phyloP scores from a whole-genome alignment of 2,329 filamentous ascomycete genomes.

The Botrytis pseudocinerea region DNA sequence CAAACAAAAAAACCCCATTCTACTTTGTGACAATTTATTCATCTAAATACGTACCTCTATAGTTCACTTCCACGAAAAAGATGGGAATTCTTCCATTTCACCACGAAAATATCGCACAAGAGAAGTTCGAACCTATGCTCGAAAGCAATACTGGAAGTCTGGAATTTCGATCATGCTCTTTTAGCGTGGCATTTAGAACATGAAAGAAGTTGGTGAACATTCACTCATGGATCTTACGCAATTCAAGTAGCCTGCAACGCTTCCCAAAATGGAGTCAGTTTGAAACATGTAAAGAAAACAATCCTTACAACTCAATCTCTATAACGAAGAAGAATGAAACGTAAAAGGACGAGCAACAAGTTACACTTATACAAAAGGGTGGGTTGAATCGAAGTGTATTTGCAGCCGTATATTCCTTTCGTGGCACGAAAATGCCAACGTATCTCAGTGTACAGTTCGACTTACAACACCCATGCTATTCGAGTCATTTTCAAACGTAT shows the following conservation, averaged over 20 bases:
- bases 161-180: too few relatives aligned
- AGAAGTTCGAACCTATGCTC: rapidly evolving
- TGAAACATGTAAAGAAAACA: background rate
- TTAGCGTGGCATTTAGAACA: too few relatives aligned
- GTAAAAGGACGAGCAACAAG: too few relatives aligned
- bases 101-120: background rate
- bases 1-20: background rate
- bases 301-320: background rate
- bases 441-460: rapidly evolving
- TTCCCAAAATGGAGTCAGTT: background rate
- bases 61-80: background rate
- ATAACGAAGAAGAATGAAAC: background rate
- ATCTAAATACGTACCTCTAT: background rate
- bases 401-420: background rate
- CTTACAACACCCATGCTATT: background rate
- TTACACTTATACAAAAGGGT: background rate
- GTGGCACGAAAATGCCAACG: background rate
- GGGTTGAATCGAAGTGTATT: background rate
- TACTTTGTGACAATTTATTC: background rate
- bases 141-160: background rate
- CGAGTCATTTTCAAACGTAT: rapidly evolving
- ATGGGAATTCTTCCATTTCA: background rate
- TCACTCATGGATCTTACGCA: background rate
- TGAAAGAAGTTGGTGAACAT: background rate
- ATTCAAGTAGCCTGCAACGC: background rate